phyloP scores from a whole-genome alignment of 2,329 filamentous ascomycete species.

The Aspergillus hortae region DNA sequence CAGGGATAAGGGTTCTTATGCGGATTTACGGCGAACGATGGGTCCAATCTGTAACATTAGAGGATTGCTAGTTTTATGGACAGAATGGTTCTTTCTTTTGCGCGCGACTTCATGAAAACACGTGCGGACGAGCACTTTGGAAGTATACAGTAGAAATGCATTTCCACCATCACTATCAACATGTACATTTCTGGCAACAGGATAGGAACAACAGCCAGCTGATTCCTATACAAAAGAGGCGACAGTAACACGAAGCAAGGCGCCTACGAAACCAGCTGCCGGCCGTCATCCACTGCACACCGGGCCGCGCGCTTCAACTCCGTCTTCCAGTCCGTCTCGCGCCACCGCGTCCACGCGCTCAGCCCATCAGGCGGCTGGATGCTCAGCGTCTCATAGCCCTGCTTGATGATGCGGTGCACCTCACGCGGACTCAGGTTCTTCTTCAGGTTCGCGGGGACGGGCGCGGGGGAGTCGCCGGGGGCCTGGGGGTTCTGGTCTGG shows the following conservation, averaged over 20 bases:
- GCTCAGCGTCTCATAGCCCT: slow-evolving; percentile 90
- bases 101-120: neutral
- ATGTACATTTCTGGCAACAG: slow-evolving; percentile 1
- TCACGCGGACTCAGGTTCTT: slow-evolving; percentile 76
- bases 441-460: slow-evolving; percentile 38
- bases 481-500: slow-evolving; percentile 45
- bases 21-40: slow-evolving; percentile 12
- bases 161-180: neutral
- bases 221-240: neutral
- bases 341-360: slow-evolving; percentile 79
- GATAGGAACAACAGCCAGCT: neutral
- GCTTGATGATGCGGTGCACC: slow-evolving; percentile 88
- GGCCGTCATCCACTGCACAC: slow-evolving; percentile 69
- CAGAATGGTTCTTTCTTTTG: neutral
- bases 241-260: neutral
- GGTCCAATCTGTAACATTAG: slow-evolving; percentile 14
- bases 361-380: slow-evolving; percentile 85
- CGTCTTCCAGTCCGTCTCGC: slow-evolving; percentile 80
- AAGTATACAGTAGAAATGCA: neutral
- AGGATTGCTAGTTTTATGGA: slow-evolving; percentile 7
- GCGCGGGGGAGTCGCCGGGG: slow-evolving; percentile 16
- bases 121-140: neutral
- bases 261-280: slow-evolving; percentile 39
- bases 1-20: slow-evolving; percentile 1
- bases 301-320: slow-evolving; percentile 85